These are phyloP conservation scores for Vararia minispora DNA, from an alignment of 768 basidiomycete species.

Conservation along the genomic window DNA sequence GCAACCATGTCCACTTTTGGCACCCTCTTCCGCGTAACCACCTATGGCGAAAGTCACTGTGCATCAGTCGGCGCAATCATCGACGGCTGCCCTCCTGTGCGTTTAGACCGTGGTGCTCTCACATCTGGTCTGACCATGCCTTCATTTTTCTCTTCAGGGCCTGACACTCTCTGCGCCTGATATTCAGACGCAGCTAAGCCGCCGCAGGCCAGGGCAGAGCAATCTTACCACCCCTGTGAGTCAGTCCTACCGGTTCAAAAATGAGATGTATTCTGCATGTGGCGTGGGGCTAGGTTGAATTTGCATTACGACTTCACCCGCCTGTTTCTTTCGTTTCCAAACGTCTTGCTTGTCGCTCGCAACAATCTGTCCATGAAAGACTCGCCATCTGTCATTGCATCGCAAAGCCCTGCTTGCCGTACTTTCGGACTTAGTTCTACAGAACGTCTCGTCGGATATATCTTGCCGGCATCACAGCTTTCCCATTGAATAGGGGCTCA, in stretches of 20 bases:
- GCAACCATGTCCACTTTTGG: conserved; percentile 88
- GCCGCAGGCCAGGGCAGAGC: conserved; percentile 91
- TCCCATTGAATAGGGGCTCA: background rate
- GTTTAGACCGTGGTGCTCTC: no score
- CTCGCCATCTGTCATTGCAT: no score
- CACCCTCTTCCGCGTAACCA: conserved; percentile 84
- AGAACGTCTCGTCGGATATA: no score
- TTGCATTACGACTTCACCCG: no score
- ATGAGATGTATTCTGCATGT: no score
- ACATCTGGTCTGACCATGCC: no score
- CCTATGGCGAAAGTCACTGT: conserved; percentile 97
- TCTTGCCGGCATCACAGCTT: no score
- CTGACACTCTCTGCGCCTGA: conserved; percentile 69
- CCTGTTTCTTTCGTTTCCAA: no score
- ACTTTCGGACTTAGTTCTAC: background rate
- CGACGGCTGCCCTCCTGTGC: conserved; percentile 92
- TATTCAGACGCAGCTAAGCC: conserved; percentile 83
- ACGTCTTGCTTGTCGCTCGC: no score
- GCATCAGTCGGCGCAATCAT: conserved; percentile 95
- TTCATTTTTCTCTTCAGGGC: conserved; percentile 40
- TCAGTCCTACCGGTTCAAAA: conserved; percentile 8
- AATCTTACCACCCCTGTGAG: conserved; percentile 91
- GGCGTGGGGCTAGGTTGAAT: no score
- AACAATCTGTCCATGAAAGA: no score
- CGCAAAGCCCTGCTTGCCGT: no score